Evolutionary conservation across 352 stramenopile species (phyloP).

Genomic region (Phytophthora quininea): DNA sequence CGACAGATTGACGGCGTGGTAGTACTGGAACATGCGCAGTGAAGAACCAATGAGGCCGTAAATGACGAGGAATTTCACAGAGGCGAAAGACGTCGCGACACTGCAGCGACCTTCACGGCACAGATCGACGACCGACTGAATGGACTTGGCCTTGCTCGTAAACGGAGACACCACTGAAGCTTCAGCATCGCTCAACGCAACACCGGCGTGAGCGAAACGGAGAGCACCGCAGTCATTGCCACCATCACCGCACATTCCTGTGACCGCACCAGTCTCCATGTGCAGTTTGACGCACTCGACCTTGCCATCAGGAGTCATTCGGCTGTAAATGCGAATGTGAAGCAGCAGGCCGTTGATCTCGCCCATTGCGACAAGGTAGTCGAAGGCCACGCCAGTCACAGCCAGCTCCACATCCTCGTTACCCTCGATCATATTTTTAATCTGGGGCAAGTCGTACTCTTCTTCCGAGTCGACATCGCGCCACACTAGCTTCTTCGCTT

Average conservation of each 20-base stretch:
- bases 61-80: conserved; percentile 90
- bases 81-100: conserved; percentile 83
- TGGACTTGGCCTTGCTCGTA: conserved; percentile 79
- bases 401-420: conserved; percentile 43
- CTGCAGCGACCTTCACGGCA: conserved; percentile 87
- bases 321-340: conserved; percentile 51
- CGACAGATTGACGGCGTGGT: conserved; percentile 70
- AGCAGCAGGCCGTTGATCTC: conserved; percentile 45
- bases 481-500: conserved; percentile 45
- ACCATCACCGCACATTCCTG: conserved; percentile 60
- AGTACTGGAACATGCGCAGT: conserved; percentile 74
- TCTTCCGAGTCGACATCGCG: conserved; percentile 52
- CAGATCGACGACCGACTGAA: conserved; percentile 84
- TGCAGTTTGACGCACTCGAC: conserved; percentile 43
- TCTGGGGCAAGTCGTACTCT: conserved; percentile 34
- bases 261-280: conserved; percentile 48
- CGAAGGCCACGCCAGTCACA: conserved; percentile 46
- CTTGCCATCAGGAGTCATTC: conserved; percentile 55
- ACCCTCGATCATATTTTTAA: conserved; percentile 38
- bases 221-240: conserved; percentile 86
- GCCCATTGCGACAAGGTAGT: conserved; percentile 38
- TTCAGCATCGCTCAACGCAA: conserved; percentile 78
- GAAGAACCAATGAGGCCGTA: conserved; percentile 83
- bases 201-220: conserved; percentile 76
- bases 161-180: conserved; percentile 83